phyloP scores from a whole-genome alignment of 1,284 basidiomycete species.

The Fomitopsis palustris region DNA sequence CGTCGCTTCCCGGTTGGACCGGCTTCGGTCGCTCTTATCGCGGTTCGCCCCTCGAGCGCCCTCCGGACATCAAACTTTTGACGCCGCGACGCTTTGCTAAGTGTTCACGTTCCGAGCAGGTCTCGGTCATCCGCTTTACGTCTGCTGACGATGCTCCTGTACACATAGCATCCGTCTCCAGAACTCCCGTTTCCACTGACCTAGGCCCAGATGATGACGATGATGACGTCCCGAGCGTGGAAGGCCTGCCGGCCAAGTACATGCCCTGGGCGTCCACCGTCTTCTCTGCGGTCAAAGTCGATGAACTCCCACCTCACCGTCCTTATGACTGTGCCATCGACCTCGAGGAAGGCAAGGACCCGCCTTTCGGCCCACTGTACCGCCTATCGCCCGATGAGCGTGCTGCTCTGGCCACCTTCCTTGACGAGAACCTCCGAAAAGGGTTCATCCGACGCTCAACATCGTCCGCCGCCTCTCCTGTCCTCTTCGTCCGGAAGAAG shows the following conservation, averaged over 20 bases:
- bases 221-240: not conserved
- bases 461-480: constrained; percentile 32
- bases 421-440: constrained; percentile 15
- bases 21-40: too few relatives aligned
- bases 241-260: constrained; percentile 9
- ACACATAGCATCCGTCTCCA: too few relatives aligned
- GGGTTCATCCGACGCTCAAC: constrained; percentile 33
- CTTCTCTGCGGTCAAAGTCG: constrained; percentile 9
- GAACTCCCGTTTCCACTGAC: not conserved
- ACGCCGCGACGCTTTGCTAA: too few relatives aligned
- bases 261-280: constrained; percentile 8
- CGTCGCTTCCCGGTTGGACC: too few relatives aligned
- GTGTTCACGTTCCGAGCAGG: too few relatives aligned
- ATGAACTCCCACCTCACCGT: constrained; percentile 11
- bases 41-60: too few relatives aligned
- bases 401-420: constrained; percentile 25
- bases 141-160: not conserved
- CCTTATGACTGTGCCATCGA: constrained; percentile 12
- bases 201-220: not conserved
- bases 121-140: too few relatives aligned
- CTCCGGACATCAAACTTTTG: too few relatives aligned
- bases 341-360: constrained; percentile 11
- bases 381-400: constrained; percentile 21
- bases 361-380: constrained; percentile 20
- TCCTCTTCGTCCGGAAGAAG: constrained; percentile 46